Evolutionary conservation across 2,329 filamentous ascomycete genomes (phyloP), one percentile per base, ranked within the genome.

Genomic region (Pseudocercospora crystallina): DNA sequence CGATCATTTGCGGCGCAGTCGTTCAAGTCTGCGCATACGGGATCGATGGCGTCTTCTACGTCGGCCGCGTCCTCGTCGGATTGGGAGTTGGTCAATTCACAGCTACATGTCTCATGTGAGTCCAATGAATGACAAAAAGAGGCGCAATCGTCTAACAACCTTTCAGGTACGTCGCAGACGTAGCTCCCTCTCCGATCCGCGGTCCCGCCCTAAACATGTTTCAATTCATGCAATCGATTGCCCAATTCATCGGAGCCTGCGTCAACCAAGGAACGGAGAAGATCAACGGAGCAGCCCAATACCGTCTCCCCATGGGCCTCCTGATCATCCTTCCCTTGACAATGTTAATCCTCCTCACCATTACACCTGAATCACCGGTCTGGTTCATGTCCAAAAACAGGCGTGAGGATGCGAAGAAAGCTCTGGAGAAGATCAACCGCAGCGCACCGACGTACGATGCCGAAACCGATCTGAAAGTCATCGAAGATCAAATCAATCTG

Each of bases 191-290:
- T 20, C 50, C 54, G n/a, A 59, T 59, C 15, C 53, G 56, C 20
- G 56, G 56, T 17, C 56, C 56, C 2, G 56, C 56, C 2, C 42
- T 59, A 34, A 59, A 57, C 53, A 53, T 52, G 48, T 59, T 59
- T 31, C 56, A 59, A 37, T 59, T 57, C 51, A 59, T 59, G 56
- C 56, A 59, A 17, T 54, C 50, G 10, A 59, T 59, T 34, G 51
- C 56, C 5, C 56, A 57, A 41, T 54, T 59, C 11, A 51, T 59
- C 12, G 56, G 56, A 51, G 56, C 56, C n/a, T 57, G 56, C 35
- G 54, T 59, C 14, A 59, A 59, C 20, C 56, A 59, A 17, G 56
- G 56, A n/a, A 59, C 56, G 3, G 56, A 59, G 41, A 54, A 45
- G 3, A 59, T 59, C 26, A 45, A 59, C 38, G 54, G 56, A 20